Evolutionary conservation across 106 monocot species (phyloP).

Genomic region (Dendrobium chrysotoxum): DNA sequence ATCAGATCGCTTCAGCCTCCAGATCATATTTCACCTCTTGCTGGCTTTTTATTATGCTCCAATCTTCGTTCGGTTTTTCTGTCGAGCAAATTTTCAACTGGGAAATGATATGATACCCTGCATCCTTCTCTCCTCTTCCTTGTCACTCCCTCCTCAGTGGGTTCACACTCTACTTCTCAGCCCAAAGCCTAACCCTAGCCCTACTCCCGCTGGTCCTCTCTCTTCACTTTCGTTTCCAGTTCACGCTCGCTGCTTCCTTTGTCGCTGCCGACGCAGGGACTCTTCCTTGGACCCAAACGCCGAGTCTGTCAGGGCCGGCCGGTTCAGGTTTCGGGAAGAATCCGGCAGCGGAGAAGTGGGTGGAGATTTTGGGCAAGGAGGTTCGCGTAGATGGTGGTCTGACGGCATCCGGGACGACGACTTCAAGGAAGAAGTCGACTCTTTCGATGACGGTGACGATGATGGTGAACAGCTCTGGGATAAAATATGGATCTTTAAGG

Average conservation of each 20-base stretch:
- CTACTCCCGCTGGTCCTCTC: neutral
- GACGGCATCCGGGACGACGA: conserved; percentile 19
- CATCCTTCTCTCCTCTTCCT: neutral
- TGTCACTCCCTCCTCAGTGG: neutral
- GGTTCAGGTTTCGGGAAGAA: conserved; percentile 21
- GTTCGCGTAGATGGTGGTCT: conserved; percentile 38
- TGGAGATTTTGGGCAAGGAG: conserved; percentile 4
- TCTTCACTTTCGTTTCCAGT: neutral
- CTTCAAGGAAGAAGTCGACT: conserved; percentile 20
- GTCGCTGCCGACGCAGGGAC: conserved; percentile 16
- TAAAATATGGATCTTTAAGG: conserved; percentile 59
- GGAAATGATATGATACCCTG: conserved; percentile 18
- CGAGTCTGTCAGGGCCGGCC: conserved; percentile 23
- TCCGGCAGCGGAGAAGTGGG: neutral
- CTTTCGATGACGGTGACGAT: conserved; percentile 24
- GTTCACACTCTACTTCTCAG: neutral
- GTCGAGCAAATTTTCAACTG: neutral
- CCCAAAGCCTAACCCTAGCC: conserved; percentile 2
- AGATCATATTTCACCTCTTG: too few relatives aligned
- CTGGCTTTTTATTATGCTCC: too few relatives aligned
- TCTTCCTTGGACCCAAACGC: conserved; percentile 26
- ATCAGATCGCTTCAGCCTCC: too few relatives aligned
- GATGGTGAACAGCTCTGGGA: conserved; percentile 26
- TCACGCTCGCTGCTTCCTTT: neutral
- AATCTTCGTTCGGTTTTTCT: too few relatives aligned